Percentiles rank a stretch among this genome's conserved stretches.
These are phyloP conservation scores for Septoria linicola DNA, from an alignment of 2,329 filamentous ascomycete genomes.

Conservation along the genomic window DNA sequence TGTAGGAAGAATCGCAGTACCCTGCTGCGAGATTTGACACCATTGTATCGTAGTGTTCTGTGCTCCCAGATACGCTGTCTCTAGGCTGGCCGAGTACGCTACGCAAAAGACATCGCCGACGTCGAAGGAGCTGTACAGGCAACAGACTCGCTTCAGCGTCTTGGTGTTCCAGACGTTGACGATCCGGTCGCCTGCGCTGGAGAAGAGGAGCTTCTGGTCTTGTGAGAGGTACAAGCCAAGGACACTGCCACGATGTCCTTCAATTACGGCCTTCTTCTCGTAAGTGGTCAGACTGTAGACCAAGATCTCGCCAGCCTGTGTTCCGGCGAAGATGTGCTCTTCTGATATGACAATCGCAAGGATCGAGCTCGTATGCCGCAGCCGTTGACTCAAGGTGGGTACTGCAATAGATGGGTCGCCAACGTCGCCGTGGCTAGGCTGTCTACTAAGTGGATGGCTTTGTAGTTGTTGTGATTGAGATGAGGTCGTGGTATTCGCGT, in stretches of 20 bases:
- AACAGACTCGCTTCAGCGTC: constrained; percentile 74
- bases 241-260: constrained; percentile 89
- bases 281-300: constrained; percentile 88
- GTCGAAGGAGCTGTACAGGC: constrained; percentile 90
- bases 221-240: constrained; percentile 78
- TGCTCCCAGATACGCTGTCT: constrained; percentile 85
- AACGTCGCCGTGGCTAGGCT: constrained; percentile 28
- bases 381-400: constrained; percentile 70
- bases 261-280: constrained; percentile 72
- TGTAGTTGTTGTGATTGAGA: background rate
- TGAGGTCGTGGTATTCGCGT: constrained; percentile 8
- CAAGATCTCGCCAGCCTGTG: constrained; percentile 89
- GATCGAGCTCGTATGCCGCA: constrained; percentile 75
- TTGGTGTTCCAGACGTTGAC: constrained; percentile 89
- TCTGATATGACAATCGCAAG: constrained; percentile 79
- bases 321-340: constrained; percentile 82
- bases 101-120: constrained; percentile 95
- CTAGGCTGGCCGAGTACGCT: constrained; percentile 75
- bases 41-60: constrained; percentile 96
- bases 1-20: constrained; percentile 51
- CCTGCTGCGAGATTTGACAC: constrained; percentile 56
- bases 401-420: constrained; percentile 28
- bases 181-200: constrained; percentile 87
- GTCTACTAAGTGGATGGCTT: constrained; percentile 19
- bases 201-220: constrained; percentile 76